A percentile compares a stretch with the other conserved stretches of the same genome.
Conservation (phyloP, 805 yeast genomes). For the Lipomyces sp. region DNA sequence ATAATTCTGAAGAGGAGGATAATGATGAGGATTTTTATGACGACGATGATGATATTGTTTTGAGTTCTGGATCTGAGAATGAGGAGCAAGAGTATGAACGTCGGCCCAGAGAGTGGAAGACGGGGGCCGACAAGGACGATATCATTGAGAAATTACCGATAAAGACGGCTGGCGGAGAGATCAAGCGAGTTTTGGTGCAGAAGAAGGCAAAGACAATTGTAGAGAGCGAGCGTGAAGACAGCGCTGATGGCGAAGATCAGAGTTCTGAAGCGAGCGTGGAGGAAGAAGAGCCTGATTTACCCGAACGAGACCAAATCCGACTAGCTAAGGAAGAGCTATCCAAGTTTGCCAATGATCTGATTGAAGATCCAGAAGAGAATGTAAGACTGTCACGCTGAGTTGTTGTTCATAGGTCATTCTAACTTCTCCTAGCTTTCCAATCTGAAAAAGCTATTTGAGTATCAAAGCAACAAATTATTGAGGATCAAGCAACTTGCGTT, state of each 20-base stretch:
- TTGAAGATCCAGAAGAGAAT: slow-evolving; percentile 90
- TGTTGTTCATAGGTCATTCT: background rate
- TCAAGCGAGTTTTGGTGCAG: slow-evolving; percentile 62
- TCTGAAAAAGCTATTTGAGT: slow-evolving; percentile 25
- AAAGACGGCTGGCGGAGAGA: slow-evolving; percentile 68
- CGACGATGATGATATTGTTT: slow-evolving; percentile 9
- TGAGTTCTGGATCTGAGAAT: slow-evolving; percentile 50
- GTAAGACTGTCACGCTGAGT: slow-evolving; percentile 41
- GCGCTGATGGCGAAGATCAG: slow-evolving; percentile 41
- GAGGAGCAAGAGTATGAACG: slow-evolving; percentile 81
- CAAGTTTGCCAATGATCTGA: slow-evolving; percentile 70
- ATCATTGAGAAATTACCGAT: slow-evolving; percentile 79
- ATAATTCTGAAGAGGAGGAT: slow-evolving; percentile 6
- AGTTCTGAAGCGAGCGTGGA: slow-evolving; percentile 43
- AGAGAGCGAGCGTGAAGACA: slow-evolving; percentile 36
- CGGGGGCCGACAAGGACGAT: slow-evolving; percentile 45
- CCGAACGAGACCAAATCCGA: slow-evolving; percentile 59
- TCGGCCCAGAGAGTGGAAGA: slow-evolving; percentile 62
- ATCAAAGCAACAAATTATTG: slow-evolving; percentile 55
- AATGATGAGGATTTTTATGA: background rate
- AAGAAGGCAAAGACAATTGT: slow-evolving; percentile 39
- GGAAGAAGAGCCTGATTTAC: slow-evolving; percentile 52
- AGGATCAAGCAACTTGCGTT: slow-evolving; percentile 64
- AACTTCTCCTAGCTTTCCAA: slow-evolving; percentile 9
- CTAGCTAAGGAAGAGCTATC: slow-evolving; percentile 84